Evolutionary conservation across 1,139 yeast genomes (phyloP), one percentile per base, ranked within the genome.

Genomic region (Saccharomyces pastorianus): DNA sequence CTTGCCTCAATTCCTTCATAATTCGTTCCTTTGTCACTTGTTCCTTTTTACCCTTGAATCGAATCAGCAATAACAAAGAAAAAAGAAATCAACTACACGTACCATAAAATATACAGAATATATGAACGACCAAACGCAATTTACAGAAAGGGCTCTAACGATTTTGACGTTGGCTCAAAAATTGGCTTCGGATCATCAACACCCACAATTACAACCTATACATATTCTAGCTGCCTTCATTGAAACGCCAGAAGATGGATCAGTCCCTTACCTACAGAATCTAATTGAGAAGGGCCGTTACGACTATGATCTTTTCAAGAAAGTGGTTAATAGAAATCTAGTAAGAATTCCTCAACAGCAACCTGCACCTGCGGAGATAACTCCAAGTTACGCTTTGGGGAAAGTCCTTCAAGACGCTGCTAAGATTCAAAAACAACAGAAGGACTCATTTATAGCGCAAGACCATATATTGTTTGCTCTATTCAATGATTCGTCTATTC

Each of bases 201-300:
- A 93, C 71, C 77, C 95, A 9, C 95, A 88, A 66, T 76, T 95
- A 59, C 74, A 82, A 54, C 99, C 99, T 25, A 71, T 91, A 58
- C 99, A 93, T 71, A 73, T 93, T 58, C 76, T 93, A 60, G 97
- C 96, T 20, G 97, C 98, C 17, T 86, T 93, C 85, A 85, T 89
- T 29, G 87, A 90, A 46, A 83, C 83, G 51, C 81, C 79, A 32
- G 85, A 80, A 54, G 95, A 86, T 62, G 85, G 84, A 44, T 75
- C 86, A 3, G 64, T 63, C 7, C 66, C 71, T 17, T 93, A 90
- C 70, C 74, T 93, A 57, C 87, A 89, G 68, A 87, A 96, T n/a
- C 76, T 93, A 53, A 74, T 88, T 31, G 95, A 90, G 64, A 88
- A 85, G 69, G 96, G 91, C 7, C 80, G 97, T 58, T 90, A 83